Evolutionary conservation across 2,329 filamentous ascomycete genomes (phyloP), one percentile per base, ranked within the genome.

Genomic region (Ilyonectria robusta): DNA sequence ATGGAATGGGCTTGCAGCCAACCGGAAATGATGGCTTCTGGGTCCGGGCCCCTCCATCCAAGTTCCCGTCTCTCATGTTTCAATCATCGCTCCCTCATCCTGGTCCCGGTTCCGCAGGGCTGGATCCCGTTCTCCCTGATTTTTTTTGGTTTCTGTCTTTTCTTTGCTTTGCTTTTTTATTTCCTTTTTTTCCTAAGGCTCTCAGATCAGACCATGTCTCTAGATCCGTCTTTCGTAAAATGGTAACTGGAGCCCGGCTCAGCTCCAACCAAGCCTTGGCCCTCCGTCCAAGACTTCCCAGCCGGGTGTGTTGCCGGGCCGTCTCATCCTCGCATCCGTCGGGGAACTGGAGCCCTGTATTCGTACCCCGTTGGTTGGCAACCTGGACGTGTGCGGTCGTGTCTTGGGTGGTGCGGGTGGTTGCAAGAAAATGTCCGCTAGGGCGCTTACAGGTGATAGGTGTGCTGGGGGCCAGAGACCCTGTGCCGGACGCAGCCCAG

Each of bases 351-450:
- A 8, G 47, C 47, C 47, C 47, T 50, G 47, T 59, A 23, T 60
- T 23, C 33, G 17, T 29, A 11, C 47, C 35, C 44, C 21, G 47
- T 40, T 51, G 50, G 56, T 65, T 54, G 62, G 48, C 11, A 11
- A 29, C 26, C 26, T 26, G 48, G 17, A 17, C 9, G 62, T 60
- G 50, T 19, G 42, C 44, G 31, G 26, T 58, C 15, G 26, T 51
- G 47, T 40, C 29, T 55, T 40, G 15, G 50, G 51, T 57, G 44
- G 57, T 59, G 62, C 40, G 53, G 54, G 55, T 56, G 53, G 63
- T 58, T 66, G 63, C 51, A 13, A 66, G 9, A 58, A 58, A 66
- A 58, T 57, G 58, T 35, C 58, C 63, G 58, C 63, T 58, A 51
- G 50, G 57, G 51, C 62, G 46, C 46, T 57, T 58, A 51, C 47